Base-by-base conservation (phyloP, 2,329 filamentous ascomycete genomes). In the Botrytis cinerea region DNA sequence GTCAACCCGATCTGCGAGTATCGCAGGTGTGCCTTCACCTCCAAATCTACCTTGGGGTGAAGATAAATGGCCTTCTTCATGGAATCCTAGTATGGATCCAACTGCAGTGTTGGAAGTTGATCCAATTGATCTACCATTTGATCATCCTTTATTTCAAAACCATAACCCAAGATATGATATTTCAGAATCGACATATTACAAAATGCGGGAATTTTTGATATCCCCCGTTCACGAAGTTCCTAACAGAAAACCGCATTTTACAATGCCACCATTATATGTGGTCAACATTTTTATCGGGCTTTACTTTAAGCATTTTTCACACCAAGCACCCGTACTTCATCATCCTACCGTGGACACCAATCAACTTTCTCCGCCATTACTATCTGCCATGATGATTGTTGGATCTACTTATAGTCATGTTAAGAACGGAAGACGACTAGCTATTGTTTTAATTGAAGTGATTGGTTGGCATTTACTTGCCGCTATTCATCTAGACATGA, bases 311-410 rank as follows among this genome's bases (percentile, higher is more conserved):
- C 71, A 75, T 45, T 78, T 78, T 57, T 78, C 76, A 25, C 74
- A 72, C n/a, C 78, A 79, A 62, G 77, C 77, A 72, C 78, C 78
- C 10, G 77, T 78, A 4, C 71, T 79, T 12, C 78, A 79, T 67
- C 76, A 77, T 70, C 57, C 76, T 18, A 79, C 78, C 6, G 73
- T 79, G 18, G 75, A 77, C 59, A 75, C 73, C 16, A 76, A 79
- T 46, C 76, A 77, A 66, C 70, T 79, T 2, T 77, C 78, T 22
- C 71, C 77, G 20, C 74, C 78, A n/a, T 64, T 79, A 20, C 66
- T 79, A 43, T 73, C 75, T 35, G 72, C 75, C 18, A 79, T 79
- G 59, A 73, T 78, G 28, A 72, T 78, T 10, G 75, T 78, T 9
- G 78, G 78, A 14, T 77, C 77, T 20, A 77, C 73, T 16, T 77